phyloP scores from a whole-genome alignment of 2,329 filamentous ascomycete species.

The Alternaria solani region DNA sequence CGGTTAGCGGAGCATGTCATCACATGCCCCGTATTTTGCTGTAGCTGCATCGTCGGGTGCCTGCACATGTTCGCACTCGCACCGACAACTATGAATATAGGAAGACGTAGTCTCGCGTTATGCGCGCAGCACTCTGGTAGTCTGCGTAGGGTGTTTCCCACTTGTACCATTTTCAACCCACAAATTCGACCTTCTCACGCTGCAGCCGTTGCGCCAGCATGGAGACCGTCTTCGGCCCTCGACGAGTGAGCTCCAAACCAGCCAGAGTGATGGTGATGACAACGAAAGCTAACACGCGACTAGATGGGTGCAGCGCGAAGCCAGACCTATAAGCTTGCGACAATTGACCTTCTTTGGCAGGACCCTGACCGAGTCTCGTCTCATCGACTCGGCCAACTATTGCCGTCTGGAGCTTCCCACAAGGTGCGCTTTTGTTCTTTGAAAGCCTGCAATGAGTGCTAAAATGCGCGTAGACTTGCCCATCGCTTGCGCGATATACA shows the following conservation, averaged over 20 bases:
- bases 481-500: slow-evolving; percentile 98
- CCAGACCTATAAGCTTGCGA: slow-evolving; percentile 92
- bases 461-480: slow-evolving; percentile 69
- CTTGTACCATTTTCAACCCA: neutral
- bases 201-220: slow-evolving; percentile 58
- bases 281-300: slow-evolving; percentile 3
- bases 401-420: slow-evolving; percentile 93
- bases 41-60: slow-evolving; percentile 13
- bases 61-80: slow-evolving; percentile 25
- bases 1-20: slow-evolving; percentile 18
- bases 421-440: slow-evolving; percentile 58
- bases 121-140: slow-evolving; percentile 10
- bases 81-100: slow-evolving; percentile 30
- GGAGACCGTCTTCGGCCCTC: slow-evolving; percentile 65
- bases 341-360: slow-evolving; percentile 98
- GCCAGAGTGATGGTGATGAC: neutral
- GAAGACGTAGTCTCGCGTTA: slow-evolving; percentile 11
- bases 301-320: slow-evolving; percentile 93
- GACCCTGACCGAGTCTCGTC: slow-evolving; percentile 85
- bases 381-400: slow-evolving; percentile 96
- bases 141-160: slow-evolving; percentile 20
- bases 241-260: slow-evolving; percentile 61
- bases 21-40: slow-evolving; percentile 19
- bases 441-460: slow-evolving; percentile 11
- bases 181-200: slow-evolving; percentile 31